Conservation (phyloP, 306 rosid genomes). For the Fragaria ananassa region DNA sequence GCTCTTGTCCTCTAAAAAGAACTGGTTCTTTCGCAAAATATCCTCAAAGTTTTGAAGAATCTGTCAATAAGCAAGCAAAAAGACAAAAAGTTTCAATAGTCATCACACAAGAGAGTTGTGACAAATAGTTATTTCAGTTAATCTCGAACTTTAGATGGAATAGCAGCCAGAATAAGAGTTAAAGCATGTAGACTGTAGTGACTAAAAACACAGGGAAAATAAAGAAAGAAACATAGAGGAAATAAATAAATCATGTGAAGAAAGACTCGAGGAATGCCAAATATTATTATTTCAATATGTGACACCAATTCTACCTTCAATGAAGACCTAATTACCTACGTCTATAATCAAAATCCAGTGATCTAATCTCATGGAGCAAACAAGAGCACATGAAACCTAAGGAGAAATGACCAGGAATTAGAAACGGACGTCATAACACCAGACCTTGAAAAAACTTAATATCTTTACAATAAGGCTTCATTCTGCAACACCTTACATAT, state of each 20-base stretch:
- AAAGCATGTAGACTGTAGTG: neutral
- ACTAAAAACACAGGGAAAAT: neutral
- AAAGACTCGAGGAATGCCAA: neutral
- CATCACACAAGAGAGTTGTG: neutral
- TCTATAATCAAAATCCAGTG: neutral
- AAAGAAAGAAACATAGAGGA: neutral
- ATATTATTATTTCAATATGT: neutral
- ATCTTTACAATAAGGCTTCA: neutral
- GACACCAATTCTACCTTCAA: neutral
- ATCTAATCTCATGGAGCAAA: neutral
- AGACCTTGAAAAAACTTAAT: neutral
- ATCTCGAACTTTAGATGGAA: neutral
- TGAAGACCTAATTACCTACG: neutral
- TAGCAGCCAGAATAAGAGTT: neutral
- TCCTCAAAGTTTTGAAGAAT: constrained; percentile 74
- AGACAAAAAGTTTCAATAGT: constrained; percentile 10
- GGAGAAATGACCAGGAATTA: neutral
- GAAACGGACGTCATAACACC: neutral
- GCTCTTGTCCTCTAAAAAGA: constrained; percentile 62
- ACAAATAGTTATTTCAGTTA: neutral
- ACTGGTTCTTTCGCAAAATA: constrained; percentile 63
- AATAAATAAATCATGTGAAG: neutral
- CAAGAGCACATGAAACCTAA: neutral
- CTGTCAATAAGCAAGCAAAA: constrained; percentile 44
- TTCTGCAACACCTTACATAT: neutral